These are phyloP conservation scores for Dianthus caryophyllus DNA, from an alignment of 148 eudicot genomes.

Conservation along the genomic window DNA sequence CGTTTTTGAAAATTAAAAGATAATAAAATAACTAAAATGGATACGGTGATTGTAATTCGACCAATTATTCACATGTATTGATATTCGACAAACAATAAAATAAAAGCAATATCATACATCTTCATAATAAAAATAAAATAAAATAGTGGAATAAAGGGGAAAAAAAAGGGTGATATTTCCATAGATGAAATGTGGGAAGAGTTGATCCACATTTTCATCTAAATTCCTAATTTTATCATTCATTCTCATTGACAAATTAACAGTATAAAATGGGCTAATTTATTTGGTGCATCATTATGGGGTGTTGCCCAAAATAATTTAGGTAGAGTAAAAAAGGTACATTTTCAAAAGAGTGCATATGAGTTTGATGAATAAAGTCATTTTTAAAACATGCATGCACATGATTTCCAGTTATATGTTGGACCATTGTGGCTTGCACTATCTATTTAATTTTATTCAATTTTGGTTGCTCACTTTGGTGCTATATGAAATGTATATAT, in stretches of 20 bases:
- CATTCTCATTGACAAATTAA: constrained; percentile 4
- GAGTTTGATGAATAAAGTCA: constrained; percentile 23
- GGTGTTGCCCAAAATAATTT: neutral
- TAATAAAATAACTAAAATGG: too few species aligned
- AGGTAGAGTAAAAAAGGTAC: neutral
- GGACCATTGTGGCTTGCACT: constrained; percentile 20
- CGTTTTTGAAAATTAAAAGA: too few species aligned
- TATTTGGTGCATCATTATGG: constrained; percentile 8
- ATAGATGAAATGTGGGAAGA: constrained; percentile 29
- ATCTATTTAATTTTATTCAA: neutral
- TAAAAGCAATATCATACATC: too few species aligned
- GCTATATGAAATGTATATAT: too few species aligned
- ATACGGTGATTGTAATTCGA: too few species aligned
- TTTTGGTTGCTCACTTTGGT: constrained; percentile 14
- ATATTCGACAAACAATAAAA: too few species aligned
- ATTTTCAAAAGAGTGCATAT: constrained; percentile 12
- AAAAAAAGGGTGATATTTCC: constrained; percentile 2
- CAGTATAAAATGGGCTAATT: neutral
- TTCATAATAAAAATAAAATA: neutral
- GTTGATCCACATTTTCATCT: constrained; percentile 31
- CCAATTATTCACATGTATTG: too few species aligned
- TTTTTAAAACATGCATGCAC: constrained; percentile 30
- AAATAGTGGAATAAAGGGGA: neutral
- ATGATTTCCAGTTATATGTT: constrained; percentile 28
- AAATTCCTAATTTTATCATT: constrained; percentile 15